phyloP scores from a whole-genome alignment of 257 asterid species.

The Jasminum sambac region DNA sequence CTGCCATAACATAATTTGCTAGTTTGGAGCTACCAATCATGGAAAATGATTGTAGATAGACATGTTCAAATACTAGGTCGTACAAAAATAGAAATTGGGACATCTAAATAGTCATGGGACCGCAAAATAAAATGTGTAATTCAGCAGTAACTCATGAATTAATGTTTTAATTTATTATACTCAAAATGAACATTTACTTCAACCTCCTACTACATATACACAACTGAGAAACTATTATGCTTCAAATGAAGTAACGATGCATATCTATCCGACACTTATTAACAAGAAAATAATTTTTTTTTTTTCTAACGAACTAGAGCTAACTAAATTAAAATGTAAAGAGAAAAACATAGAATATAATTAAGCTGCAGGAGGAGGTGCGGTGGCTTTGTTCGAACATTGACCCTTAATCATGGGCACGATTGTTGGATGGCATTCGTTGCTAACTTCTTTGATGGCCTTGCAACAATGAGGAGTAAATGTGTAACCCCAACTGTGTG shows the following conservation, averaged over 20 bases:
- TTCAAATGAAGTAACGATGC: not conserved
- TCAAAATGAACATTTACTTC: not conserved
- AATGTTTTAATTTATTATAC: too few relatives aligned
- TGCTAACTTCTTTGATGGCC: not conserved
- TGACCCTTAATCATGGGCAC: not conserved
- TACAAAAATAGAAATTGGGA: too few relatives aligned
- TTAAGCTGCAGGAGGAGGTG: not conserved
- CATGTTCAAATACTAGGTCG: not conserved
- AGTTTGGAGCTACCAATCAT: not conserved
- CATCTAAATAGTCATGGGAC: too few relatives aligned
- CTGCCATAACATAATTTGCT: constrained; percentile 15
- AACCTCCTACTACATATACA: too few relatives aligned
- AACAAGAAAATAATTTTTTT: too few relatives aligned
- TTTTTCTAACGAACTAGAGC: too few relatives aligned
- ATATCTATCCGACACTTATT: not conserved
- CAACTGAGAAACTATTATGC: too few relatives aligned
- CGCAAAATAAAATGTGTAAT: too few relatives aligned
- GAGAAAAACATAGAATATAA: too few relatives aligned
- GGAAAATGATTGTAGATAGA: not conserved
- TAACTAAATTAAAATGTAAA: too few relatives aligned
- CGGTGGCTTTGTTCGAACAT: not conserved
- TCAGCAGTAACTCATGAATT: too few relatives aligned
- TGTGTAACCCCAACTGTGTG: not conserved
- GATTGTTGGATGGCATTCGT: not conserved
- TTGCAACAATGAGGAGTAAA: not conserved